Evolutionary conservation across 2,329 filamentous ascomycete species (phyloP), one percentile per base, ranked within the genome.

Genomic region (Beauveria sp.): DNA sequence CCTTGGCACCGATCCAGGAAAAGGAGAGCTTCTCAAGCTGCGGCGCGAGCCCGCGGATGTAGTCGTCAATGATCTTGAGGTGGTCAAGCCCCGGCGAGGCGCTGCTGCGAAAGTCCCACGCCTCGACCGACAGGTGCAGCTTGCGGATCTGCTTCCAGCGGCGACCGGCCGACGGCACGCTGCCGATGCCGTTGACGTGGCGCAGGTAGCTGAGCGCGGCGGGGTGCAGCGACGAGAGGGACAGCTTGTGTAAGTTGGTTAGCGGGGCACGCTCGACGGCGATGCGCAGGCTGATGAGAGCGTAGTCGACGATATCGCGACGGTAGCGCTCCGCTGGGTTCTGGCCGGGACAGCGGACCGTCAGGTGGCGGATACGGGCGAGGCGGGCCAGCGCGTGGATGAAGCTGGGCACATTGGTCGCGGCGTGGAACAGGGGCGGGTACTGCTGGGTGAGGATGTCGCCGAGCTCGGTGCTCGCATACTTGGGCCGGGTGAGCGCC

Each of bases 381-480:
- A 96, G 73, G 65, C 86, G 78, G 42, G 82, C 83, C 70, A 96
- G 80, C 54, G 89, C 89, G 65, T 86, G 82, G 67, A 93, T 87
- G 76, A 96, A 96, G 45, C 90, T 89, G 5, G 89, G 84, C 7
- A 96, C 88, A 70, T 96, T 95, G 64, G 90, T 93, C 8, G 92
- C 90, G 7, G 91, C 90, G 70, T 96, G 92, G 76, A 96, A 96
- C 3, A 96, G 77, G 6, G 92, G 90, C 58, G 91, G 90, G 69
- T 96, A 96, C 75, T 96, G 91, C 71, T 91, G 86, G 16, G 91
- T 90, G 64, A 96, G 80, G 63, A 96, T 82, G 70, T 93, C 88
- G 64, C 88, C 91, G 69, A 95, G 85, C 69, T 91, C 89, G 67
- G 83, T 81, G 72, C 87, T 90, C 67, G 88, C 90, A 72, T 96